These are phyloP conservation scores for Nemophila menziesii DNA, from an alignment of 257 asterid genomes.

Conservation along the genomic window DNA sequence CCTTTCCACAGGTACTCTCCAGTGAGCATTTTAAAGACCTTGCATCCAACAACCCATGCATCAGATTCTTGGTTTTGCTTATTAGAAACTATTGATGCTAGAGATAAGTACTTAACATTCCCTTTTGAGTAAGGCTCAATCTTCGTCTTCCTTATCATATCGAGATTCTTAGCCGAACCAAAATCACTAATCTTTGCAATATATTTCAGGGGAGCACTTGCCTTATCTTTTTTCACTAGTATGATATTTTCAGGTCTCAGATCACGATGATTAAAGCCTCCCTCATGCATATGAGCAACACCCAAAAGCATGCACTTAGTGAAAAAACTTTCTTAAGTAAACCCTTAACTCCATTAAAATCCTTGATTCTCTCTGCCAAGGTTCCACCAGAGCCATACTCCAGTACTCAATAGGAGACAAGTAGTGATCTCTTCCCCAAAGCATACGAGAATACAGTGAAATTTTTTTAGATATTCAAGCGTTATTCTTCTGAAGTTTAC, in stretches of 20 bases:
- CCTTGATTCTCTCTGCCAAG: conserved; percentile 6
- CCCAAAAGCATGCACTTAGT: conserved; percentile 11
- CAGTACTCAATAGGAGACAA: conserved; percentile 5
- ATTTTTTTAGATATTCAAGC: background rate
- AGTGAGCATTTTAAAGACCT: conserved; percentile 15
- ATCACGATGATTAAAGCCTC: conserved; percentile 12
- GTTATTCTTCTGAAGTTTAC: too few relatives aligned
- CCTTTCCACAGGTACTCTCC: conserved; percentile 6
- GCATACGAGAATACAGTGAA: conserved; percentile 6
- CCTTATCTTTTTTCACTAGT: conserved; percentile 1
- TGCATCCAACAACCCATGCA: conserved; percentile 13
- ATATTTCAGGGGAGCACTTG: background rate
- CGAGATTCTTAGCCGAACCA: conserved; percentile 7
- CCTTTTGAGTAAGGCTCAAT: conserved; percentile 6
- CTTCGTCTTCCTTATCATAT: conserved; percentile 2
- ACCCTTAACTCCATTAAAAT: background rate
- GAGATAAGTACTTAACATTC: conserved; percentile 6
- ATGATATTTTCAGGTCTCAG: conserved; percentile 12
- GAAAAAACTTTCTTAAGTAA: conserved; percentile 10
- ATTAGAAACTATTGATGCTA: conserved; percentile 1
- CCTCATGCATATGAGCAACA: conserved; percentile 3
- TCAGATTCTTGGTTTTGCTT: conserved; percentile 5
- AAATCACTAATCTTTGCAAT: conserved; percentile 11
- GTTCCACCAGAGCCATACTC: conserved; percentile 13
- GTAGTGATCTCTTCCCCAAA: conserved; percentile 9